Percentiles rank a stretch among this genome's conserved stretches.
These are phyloP conservation scores for Stagonosporopsis chrysanthemi DNA, from an alignment of 2,329 filamentous ascomycete species.

Conservation along the genomic window DNA sequence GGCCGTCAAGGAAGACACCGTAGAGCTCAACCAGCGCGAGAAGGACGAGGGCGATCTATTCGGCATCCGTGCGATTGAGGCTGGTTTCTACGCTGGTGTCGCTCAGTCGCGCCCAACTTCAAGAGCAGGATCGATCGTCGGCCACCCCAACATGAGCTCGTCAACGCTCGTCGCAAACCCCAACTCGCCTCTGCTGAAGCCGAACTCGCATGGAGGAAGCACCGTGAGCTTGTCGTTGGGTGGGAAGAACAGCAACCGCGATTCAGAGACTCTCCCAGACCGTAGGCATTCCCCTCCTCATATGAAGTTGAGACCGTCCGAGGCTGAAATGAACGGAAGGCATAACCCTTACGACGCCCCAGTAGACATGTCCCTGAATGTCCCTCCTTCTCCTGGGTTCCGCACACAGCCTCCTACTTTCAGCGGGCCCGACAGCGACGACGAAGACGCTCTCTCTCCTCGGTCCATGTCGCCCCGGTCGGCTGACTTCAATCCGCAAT, in stretches of 20 bases:
- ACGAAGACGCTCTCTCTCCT: slow-evolving; percentile 33
- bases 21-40: slow-evolving; percentile 46
- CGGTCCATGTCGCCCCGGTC: slow-evolving; percentile 35
- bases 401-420: slow-evolving; percentile 34
- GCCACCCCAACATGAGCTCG: slow-evolving; percentile 42
- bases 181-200: slow-evolving; percentile 42
- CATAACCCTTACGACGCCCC: slow-evolving; percentile 41
- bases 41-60: slow-evolving; percentile 52
- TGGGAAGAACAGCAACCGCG: slow-evolving; percentile 27
- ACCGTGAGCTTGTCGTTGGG: slow-evolving; percentile 43
- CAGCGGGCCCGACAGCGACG: slow-evolving; percentile 39
- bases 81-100: slow-evolving; percentile 52
- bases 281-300: slow-evolving; percentile 33
- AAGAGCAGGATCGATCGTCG: slow-evolving; percentile 42
- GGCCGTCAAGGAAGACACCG: slow-evolving; percentile 42
- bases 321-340: slow-evolving; percentile 48
- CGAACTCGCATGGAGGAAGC: slow-evolving; percentile 43
- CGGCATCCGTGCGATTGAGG: slow-evolving; percentile 52
- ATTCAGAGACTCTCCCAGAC: slow-evolving; percentile 28
- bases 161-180: slow-evolving; percentile 45
- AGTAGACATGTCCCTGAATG: slow-evolving; percentile 47
- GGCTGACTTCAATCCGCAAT: slow-evolving; percentile 31
- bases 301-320: slow-evolving; percentile 45
- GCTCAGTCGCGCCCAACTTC: slow-evolving; percentile 50
- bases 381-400: slow-evolving; percentile 43